These are phyloP conservation scores for Lavandula angustifolia DNA, from an alignment of 257 asterid genomes.

Conservation along the genomic window DNA sequence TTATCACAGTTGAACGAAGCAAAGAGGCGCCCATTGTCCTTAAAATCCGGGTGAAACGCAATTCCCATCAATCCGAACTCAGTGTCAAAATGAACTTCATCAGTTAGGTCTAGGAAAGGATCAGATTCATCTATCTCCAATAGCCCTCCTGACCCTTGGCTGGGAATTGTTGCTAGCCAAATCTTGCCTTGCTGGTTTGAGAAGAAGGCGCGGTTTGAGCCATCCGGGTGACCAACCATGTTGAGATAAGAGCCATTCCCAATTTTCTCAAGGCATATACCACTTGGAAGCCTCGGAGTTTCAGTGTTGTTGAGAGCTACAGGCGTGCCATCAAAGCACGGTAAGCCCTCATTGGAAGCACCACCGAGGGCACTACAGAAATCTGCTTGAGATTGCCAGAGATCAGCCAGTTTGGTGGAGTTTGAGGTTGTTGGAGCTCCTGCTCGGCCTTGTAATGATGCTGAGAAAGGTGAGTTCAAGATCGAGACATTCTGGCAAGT, in stretches of 20 bases:
- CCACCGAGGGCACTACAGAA: conserved; percentile 82
- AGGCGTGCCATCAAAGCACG: conserved; percentile 67
- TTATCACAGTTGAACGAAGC: conserved; percentile 82
- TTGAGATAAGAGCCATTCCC: conserved; percentile 71
- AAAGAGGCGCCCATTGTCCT: conserved; percentile 73
- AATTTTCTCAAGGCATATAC: conserved; percentile 84
- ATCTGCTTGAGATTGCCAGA: conserved; percentile 68
- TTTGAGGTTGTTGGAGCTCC: conserved; percentile 50
- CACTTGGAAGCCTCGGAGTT: conserved; percentile 54
- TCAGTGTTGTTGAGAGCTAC: conserved; percentile 46
- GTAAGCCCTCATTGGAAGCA: conserved; percentile 46
- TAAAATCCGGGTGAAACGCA: conserved; percentile 75
- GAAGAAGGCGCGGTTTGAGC: conserved; percentile 80
- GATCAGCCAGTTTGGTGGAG: conserved; percentile 54
- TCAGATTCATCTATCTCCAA: conserved; percentile 54
- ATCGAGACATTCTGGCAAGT: conserved; percentile 70
- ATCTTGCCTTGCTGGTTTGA: conserved; percentile 79
- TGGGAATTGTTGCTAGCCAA: conserved; percentile 76
- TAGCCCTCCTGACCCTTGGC: conserved; percentile 58
- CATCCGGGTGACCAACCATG: conserved; percentile 87
- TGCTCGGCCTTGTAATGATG: conserved; percentile 50
- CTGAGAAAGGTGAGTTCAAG: conserved; percentile 61
- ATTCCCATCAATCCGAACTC: conserved; percentile 80
- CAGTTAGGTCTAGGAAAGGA: conserved; percentile 76
- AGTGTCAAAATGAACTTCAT: conserved; percentile 70